These are phyloP conservation scores for Lecanicillium sp. DNA, from an alignment of 2,329 filamentous ascomycete species.

Conservation along the genomic window DNA sequence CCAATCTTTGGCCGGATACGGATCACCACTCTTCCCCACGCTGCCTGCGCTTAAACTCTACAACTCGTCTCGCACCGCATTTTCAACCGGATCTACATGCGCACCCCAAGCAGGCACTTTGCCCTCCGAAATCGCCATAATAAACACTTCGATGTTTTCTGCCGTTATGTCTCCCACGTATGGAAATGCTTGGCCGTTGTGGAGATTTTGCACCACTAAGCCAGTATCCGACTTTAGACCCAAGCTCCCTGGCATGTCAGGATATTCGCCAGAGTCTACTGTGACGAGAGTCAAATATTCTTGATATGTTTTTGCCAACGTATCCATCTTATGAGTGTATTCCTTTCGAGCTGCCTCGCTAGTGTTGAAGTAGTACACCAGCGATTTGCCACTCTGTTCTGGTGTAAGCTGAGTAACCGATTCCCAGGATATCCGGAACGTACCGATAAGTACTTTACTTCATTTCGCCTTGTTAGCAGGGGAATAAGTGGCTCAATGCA, in stretches of 20 bases:
- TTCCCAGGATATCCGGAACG: not conserved
- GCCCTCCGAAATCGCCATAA: slow-evolving; percentile 35
- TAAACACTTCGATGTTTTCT: slow-evolving; percentile 30
- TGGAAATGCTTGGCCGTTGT: slow-evolving; percentile 35
- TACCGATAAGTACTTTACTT: slow-evolving; percentile 32
- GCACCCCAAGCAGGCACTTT: slow-evolving; percentile 30
- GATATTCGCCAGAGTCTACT: slow-evolving; percentile 36
- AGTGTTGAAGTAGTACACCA: slow-evolving; percentile 24
- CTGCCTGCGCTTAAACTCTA: too few relatives aligned
- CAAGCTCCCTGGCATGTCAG: slow-evolving; percentile 30
- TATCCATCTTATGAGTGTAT: slow-evolving; percentile 27
- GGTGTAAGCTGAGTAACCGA: not conserved
- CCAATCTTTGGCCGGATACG: too few relatives aligned
- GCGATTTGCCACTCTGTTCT: slow-evolving; percentile 26
- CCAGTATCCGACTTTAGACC: slow-evolving; percentile 22
- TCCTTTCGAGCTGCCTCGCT: slow-evolving; percentile 20
- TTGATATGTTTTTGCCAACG: slow-evolving; percentile 34
- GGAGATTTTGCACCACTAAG: slow-evolving; percentile 35
- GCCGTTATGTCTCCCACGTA: slow-evolving; percentile 21
- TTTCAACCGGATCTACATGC: not conserved
- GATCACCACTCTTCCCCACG: too few relatives aligned
- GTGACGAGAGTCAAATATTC: slow-evolving; percentile 41
- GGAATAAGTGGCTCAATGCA: slow-evolving; percentile 33
- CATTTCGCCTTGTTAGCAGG: slow-evolving; percentile 35
- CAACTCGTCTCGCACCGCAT: slow-evolving; percentile 1